phyloP scores from a whole-genome alignment of 129 eudicot species.

The Chrysanthemum lavandulifolium region DNA sequence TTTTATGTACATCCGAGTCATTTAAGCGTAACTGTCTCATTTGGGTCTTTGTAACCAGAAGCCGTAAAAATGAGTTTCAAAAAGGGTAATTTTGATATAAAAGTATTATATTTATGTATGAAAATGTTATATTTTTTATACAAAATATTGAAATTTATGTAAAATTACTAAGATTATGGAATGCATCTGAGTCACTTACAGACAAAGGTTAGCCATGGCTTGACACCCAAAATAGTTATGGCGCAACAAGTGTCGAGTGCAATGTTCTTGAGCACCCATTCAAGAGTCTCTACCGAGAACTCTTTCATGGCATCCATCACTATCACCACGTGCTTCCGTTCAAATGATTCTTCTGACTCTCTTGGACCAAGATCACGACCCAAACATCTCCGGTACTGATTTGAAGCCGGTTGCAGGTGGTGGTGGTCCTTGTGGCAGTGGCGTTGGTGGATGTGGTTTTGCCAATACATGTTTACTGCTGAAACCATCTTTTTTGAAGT shows the following conservation, averaged over 20 bases:
- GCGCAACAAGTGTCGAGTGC: slow-evolving; percentile 38
- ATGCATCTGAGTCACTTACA: slow-evolving; percentile 27
- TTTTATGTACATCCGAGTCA: neutral
- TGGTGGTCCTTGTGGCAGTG: neutral
- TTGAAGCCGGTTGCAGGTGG: slow-evolving; percentile 14
- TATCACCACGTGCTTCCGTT: slow-evolving; percentile 48
- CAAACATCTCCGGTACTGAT: slow-evolving; percentile 14
- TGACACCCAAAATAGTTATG: slow-evolving; percentile 57
- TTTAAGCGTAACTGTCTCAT: slow-evolving; percentile 6
- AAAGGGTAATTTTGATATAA: no score
- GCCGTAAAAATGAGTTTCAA: no score
- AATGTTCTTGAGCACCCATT: slow-evolving; percentile 60
- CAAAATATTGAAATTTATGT: no score
- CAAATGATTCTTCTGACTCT: slow-evolving; percentile 26
- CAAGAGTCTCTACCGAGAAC: slow-evolving; percentile 47
- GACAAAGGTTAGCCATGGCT: slow-evolving; percentile 66
- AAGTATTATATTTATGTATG: no score
- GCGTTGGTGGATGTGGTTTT: slow-evolving; percentile 14
- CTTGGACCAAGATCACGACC: slow-evolving; percentile 33
- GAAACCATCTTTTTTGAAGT: slow-evolving; percentile 25
- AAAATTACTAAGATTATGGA: no score
- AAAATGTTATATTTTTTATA: no score
- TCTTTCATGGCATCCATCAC: slow-evolving; percentile 62
- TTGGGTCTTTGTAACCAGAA: no score
- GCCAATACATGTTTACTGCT: slow-evolving; percentile 15